Base-by-base conservation (phyloP, 2,329 filamentous ascomycete species). In the Neocucurbitaria cava region DNA sequence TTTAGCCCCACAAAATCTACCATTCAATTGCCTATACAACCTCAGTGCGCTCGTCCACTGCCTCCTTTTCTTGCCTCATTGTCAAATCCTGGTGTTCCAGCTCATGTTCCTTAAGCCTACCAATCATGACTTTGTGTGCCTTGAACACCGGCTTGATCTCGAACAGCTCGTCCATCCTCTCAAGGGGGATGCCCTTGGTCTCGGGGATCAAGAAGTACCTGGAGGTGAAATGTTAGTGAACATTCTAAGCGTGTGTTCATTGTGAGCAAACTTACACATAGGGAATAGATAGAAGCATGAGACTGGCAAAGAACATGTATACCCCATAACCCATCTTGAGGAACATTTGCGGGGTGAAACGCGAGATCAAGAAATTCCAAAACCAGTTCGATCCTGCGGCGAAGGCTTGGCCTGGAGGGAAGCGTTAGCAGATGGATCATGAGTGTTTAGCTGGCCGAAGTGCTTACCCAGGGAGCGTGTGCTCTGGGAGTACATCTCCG, bases 321-420 rank as follows among this genome's bases (percentile, higher is more conserved):
- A 77, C 73, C 10, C 78, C 79, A 52, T 74, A 79, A 7, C 72
- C 73, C 78, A 81, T 80, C 43, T 59, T 76, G 33, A 72, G 56
- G 61, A 81, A 81, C 86, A 90, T 89, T 58, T 89, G 84, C 20
- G 85, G 86, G 0, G 87, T 90, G 77, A 89, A 89, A 3, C 87
- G 82, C 0, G 82, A 82, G 59, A 90, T 84, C 69, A 90, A 79
- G 70, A 90, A 90, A 72, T 89, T 90, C 78, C 79, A 88, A 65
- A 88, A 82, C 89, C 89, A 91, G 75, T 91, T 91, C 76, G 84
- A 88, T 15, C 85, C 85, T 0, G 87, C 84, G 0, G 89, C 89
- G 41, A 82, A 88, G 15, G 89, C 88, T 47, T 54, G 54, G 2
- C 50, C 49, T 41, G 40, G 3, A 42, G 8, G 20, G 20, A 11